phyloP scores from a whole-genome alignment of 345 rosid species.

The rapeseed (Brassica napus) region DNA sequence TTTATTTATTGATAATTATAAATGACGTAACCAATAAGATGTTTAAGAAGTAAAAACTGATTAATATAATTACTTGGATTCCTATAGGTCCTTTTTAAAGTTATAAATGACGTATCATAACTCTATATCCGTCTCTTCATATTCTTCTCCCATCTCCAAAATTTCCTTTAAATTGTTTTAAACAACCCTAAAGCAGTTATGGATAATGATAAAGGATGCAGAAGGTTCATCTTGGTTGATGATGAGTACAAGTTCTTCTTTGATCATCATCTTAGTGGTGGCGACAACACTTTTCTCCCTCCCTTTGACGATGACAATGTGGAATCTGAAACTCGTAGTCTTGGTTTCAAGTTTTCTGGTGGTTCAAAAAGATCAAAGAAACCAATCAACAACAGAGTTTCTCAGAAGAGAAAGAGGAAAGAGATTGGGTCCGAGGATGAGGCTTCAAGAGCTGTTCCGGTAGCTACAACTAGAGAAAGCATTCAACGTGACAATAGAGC shows the following conservation, averaged over 20 bases:
- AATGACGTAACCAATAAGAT: background rate
- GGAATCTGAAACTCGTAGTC: slow-evolving; percentile 22
- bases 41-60: too few species aligned
- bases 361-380: slow-evolving; percentile 4
- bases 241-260: slow-evolving; percentile 16
- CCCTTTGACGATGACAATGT: slow-evolving; percentile 3
- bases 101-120: too few species aligned
- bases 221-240: slow-evolving; percentile 22
- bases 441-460: background rate
- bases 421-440: background rate
- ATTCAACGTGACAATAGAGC: slow-evolving; percentile 31
- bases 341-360: slow-evolving; percentile 1
- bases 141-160: background rate
- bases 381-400: slow-evolving; percentile 9
- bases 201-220: slow-evolving; percentile 7
- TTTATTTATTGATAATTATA: too few species aligned
- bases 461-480: background rate
- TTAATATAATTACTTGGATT: too few species aligned
- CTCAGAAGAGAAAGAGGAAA: slow-evolving; percentile 4
- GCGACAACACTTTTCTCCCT: background rate
- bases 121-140: background rate
- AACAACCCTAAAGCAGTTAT: background rate
- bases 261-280: slow-evolving; percentile 20
- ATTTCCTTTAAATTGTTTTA: background rate
- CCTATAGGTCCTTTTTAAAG: too few species aligned